Percentiles rank a stretch among this genome's conserved stretches.
These are phyloP conservation scores for Penicillium sp. DNA, from an alignment of 2,329 filamentous ascomycete species.

Conservation along the genomic window DNA sequence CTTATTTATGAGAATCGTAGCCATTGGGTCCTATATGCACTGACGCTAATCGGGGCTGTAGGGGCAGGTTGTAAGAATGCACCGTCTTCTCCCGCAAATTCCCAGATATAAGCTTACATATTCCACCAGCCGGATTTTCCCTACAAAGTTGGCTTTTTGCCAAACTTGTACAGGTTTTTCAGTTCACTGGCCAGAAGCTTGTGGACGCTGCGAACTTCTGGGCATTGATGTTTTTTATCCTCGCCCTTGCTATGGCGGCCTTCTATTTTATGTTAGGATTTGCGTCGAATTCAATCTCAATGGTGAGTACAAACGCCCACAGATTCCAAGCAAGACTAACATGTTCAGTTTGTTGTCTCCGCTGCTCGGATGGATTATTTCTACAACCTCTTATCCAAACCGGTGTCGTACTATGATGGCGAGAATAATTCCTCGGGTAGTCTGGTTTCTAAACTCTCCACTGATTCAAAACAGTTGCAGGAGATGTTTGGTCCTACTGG, in stretches of 20 bases:
- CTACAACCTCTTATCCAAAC: slow-evolving; percentile 41
- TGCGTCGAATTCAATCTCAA: slow-evolving; percentile 46
- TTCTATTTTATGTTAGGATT: slow-evolving; percentile 50
- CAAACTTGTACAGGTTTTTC: slow-evolving; percentile 50
- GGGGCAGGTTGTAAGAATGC: slow-evolving; percentile 5
- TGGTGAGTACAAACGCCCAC: slow-evolving; percentile 32
- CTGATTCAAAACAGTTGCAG: slow-evolving; percentile 51
- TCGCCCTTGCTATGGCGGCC: slow-evolving; percentile 48
- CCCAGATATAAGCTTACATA: neutral
- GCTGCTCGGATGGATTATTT: slow-evolving; percentile 36
- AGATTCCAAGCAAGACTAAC: slow-evolving; percentile 9
- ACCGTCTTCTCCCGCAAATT: neutral
- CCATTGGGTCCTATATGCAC: slow-evolving; percentile 1
- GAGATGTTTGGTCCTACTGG: slow-evolving; percentile 51
- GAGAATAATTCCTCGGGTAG: slow-evolving; percentile 50
- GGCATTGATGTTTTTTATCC: slow-evolving; percentile 56
- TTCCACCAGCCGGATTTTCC: slow-evolving; percentile 27
- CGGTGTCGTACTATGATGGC: slow-evolving; percentile 44
- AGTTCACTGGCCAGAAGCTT: slow-evolving; percentile 39
- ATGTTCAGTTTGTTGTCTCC: slow-evolving; percentile 30
- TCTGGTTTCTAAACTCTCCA: slow-evolving; percentile 48
- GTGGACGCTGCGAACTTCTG: slow-evolving; percentile 50
- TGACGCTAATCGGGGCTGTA: neutral
- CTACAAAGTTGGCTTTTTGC: slow-evolving; percentile 49
- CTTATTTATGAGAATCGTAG: neutral